Conservation (phyloP, 1,284 basidiomycete genomes). For the Rhodotorula sp. region DNA sequence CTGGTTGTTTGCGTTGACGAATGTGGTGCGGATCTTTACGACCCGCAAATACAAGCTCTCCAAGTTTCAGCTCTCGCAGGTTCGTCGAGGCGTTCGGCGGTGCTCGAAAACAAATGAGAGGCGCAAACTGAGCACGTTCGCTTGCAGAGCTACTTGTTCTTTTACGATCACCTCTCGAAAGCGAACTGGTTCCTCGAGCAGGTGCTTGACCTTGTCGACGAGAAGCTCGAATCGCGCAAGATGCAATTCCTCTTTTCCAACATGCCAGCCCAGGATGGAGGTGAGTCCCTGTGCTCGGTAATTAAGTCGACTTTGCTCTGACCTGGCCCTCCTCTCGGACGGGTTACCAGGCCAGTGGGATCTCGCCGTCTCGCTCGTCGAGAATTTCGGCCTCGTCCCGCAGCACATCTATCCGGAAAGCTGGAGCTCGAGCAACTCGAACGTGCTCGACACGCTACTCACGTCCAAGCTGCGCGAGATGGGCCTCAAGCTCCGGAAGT, state of each 20-base stretch:
- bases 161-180: conserved; percentile 50
- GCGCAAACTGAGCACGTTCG: conserved; percentile 50
- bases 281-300: neutral
- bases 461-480: conserved; percentile 85
- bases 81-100: neutral
- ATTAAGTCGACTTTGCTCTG: too few relatives aligned
- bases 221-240: conserved; percentile 64
- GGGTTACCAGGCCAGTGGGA: conserved; percentile 56
- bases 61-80: conserved; percentile 64
- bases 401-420: conserved; percentile 75
- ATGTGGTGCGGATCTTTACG: conserved; percentile 63
- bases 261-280: conserved; percentile 82
- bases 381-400: conserved; percentile 73
- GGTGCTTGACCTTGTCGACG: conserved; percentile 70
- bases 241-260: conserved; percentile 71
- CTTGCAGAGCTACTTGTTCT: conserved; percentile 79
- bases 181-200: conserved; percentile 90
- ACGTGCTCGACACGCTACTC: conserved; percentile 73
- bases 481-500: conserved; percentile 63
- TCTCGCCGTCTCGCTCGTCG: conserved; percentile 83
- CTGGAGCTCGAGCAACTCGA: conserved; percentile 71
- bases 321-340: neutral
- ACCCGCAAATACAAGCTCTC: conserved; percentile 80
- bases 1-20: conserved; percentile 10
- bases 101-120: too few relatives aligned